Percentiles rank a stretch among this genome's conserved stretches.
phyloP scores from a whole-genome alignment of 2,329 filamentous ascomycete genomes.

The Rhynchosporium agropyri region DNA sequence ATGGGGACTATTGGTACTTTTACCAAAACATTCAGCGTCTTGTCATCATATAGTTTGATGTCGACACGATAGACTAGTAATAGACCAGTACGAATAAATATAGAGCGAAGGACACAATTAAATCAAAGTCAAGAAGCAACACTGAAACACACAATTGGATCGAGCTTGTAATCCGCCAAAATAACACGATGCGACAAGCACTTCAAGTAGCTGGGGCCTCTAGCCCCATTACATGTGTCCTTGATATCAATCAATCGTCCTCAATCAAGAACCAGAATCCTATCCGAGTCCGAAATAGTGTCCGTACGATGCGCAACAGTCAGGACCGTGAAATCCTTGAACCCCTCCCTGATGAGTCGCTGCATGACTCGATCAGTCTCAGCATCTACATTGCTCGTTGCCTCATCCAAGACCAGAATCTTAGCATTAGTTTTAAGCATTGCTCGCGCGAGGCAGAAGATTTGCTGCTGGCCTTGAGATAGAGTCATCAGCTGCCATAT shows the following conservation, averaged over 20 bases:
- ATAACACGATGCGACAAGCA: too few species aligned
- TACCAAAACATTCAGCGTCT: too few species aligned
- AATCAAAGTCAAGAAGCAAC: too few species aligned
- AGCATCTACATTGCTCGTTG: slow-evolving; percentile 46
- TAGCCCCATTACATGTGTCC: not conserved
- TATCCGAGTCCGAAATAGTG: slow-evolving; percentile 50
- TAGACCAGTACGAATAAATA: too few species aligned
- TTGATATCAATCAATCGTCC: slow-evolving; percentile 42
- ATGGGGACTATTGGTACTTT: too few species aligned
- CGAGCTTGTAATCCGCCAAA: too few species aligned
- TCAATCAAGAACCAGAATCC: slow-evolving; percentile 45
- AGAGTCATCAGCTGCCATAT: slow-evolving; percentile 64
- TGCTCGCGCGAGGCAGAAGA: slow-evolving; percentile 53
- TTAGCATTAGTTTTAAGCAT: slow-evolving; percentile 43
- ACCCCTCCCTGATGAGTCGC: slow-evolving; percentile 52
- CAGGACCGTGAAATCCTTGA: slow-evolving; percentile 54
- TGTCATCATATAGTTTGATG: too few species aligned
- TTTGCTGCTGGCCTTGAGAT: slow-evolving; percentile 49
- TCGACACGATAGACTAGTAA: too few species aligned
- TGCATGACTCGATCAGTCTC: slow-evolving; percentile 60
- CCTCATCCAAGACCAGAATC: slow-evolving; percentile 44
- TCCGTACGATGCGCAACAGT: slow-evolving; percentile 37
- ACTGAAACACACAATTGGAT: too few species aligned
- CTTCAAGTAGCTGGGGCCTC: too few species aligned
- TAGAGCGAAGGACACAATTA: too few species aligned